phyloP scores from a whole-genome alignment of 1,284 basidiomycete genomes.

The Boletus subluridellus region DNA sequence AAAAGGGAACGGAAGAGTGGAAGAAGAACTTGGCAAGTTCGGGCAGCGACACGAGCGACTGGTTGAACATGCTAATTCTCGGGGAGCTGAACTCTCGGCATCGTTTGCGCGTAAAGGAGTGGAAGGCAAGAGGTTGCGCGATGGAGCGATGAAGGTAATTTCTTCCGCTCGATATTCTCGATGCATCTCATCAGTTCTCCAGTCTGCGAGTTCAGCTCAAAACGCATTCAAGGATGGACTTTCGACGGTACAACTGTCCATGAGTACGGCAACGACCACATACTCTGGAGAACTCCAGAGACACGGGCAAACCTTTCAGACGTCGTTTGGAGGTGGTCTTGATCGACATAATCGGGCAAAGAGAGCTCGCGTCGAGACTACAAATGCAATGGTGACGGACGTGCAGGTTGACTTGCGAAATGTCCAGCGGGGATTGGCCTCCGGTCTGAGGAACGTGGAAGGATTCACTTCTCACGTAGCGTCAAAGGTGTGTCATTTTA shows the following conservation, averaged over 20 bases:
- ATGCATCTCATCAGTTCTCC: constrained; percentile 17
- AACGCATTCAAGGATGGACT: constrained; percentile 45
- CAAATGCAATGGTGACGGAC: constrained; percentile 46
- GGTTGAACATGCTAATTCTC: constrained; percentile 41
- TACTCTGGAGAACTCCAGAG: constrained; percentile 54
- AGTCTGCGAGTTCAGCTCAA: constrained; percentile 46
- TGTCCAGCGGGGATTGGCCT: constrained; percentile 48
- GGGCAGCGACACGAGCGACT: constrained; percentile 47
- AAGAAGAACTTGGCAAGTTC: constrained; percentile 49
- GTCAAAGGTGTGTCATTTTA: constrained; percentile 45
- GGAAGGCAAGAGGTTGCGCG: constrained; percentile 55
- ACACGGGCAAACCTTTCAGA: constrained; percentile 44
- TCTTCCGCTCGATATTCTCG: not conserved
- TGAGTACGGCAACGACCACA: constrained; percentile 47
- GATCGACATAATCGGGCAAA: constrained; percentile 62
- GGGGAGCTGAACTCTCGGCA: constrained; percentile 41
- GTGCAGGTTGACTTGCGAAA: constrained; percentile 51
- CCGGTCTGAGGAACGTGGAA: constrained; percentile 51
- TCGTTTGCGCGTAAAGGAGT: constrained; percentile 46
- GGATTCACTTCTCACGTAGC: constrained; percentile 42
- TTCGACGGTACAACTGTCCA: constrained; percentile 42
- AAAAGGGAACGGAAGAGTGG: constrained; percentile 53
- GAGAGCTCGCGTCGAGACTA: constrained; percentile 61
- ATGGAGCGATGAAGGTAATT: constrained; percentile 58
- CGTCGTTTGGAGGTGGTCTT: constrained; percentile 49